A percentile compares a stretch with the other conserved stretches of the same genome.
Conservation (phyloP, 2,329 filamentous ascomycete species). For the Cordyceps tenuipes region DNA sequence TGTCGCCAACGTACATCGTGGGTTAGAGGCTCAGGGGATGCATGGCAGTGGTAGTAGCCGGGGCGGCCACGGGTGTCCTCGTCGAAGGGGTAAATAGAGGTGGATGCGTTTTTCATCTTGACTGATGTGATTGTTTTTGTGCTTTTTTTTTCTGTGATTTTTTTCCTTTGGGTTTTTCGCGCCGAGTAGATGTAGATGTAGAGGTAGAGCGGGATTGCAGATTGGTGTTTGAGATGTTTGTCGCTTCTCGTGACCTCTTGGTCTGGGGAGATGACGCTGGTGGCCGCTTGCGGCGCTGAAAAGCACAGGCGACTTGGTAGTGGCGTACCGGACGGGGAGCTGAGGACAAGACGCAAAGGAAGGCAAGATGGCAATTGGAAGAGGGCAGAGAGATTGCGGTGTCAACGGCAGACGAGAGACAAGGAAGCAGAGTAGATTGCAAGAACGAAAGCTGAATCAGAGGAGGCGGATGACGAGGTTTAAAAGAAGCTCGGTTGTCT, state of each 20-base stretch:
- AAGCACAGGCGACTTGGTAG: not conserved
- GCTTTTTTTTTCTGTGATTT: no score
- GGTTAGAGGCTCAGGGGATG: not conserved
- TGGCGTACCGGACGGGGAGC: not conserved
- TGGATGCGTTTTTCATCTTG: not conserved
- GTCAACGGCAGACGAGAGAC: not conserved
- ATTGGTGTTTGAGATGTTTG: not conserved
- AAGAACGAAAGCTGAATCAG: not conserved
- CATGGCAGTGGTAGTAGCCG: slow-evolving; percentile 12
- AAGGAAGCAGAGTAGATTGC: not conserved
- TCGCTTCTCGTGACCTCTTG: not conserved
- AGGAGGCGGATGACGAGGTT: not conserved
- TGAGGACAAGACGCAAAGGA: not conserved
- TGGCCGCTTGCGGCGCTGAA: not conserved
- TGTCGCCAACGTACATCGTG: slow-evolving; percentile 1
- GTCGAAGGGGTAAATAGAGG: not conserved
- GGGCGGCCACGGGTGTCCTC: slow-evolving; percentile 10
- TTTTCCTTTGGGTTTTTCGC: not conserved
- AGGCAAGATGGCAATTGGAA: not conserved
- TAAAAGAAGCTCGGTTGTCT: not conserved
- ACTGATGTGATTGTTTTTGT: not conserved
- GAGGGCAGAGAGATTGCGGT: not conserved
- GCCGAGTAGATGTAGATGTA: not conserved
- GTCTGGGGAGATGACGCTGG: not conserved
- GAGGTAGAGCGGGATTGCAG: not conserved